Evolutionary conservation across 768 basidiomycete genomes (phyloP).

Genomic region (Mycena capillaripes): DNA sequence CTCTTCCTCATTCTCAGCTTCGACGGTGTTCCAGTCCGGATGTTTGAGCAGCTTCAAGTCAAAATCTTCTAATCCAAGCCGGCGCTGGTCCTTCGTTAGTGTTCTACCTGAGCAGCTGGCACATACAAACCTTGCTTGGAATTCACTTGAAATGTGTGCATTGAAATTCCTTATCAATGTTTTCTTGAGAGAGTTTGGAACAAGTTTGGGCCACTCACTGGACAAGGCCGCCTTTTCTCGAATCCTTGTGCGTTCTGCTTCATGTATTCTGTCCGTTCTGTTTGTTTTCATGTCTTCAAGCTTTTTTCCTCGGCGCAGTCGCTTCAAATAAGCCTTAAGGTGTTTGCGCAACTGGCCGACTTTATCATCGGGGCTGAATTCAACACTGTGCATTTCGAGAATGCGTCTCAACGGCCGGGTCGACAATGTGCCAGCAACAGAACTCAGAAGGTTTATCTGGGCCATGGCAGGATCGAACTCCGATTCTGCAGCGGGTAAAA

Average conservation of each 20-base stretch:
- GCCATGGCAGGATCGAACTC: no score
- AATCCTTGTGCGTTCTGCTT: background rate
- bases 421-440: background rate
- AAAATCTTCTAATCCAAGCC: background rate
- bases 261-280: no score
- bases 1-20: no score
- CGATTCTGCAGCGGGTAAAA: no score
- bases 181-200: background rate
- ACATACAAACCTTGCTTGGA: background rate
- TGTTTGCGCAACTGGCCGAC: background rate
- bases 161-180: background rate
- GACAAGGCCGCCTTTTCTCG: background rate
- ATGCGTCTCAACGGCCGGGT: no score
- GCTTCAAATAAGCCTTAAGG: background rate
- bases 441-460: no score
- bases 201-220: background rate
- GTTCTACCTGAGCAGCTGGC: background rate
- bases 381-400: background rate
- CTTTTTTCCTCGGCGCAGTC: background rate
- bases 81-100: background rate
- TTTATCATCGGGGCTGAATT: background rate
- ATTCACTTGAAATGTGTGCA: no score
- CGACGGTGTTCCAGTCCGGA: background rate
- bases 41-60: background rate
- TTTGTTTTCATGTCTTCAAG: no score